Conservation (phyloP, 805 yeast genomes). For the Kluyveromyces aestuarii region DNA sequence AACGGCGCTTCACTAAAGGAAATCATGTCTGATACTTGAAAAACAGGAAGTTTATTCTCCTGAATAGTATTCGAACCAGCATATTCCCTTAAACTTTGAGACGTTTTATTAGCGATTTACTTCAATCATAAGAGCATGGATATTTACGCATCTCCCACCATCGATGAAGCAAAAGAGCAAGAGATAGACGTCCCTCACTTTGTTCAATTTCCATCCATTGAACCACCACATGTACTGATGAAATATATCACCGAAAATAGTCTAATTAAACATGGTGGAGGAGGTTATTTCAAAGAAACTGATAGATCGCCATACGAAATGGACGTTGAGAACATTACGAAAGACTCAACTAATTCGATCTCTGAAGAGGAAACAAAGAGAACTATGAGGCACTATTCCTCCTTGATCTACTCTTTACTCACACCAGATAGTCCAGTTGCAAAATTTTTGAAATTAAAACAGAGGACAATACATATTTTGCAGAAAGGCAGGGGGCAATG, state of each 20-base stretch:
- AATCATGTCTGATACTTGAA: too few relatives aligned
- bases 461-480: slow-evolving; percentile 46
- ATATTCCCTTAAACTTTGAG: too few relatives aligned
- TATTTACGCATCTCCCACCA: slow-evolving; percentile 6
- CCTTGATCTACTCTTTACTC: slow-evolving; percentile 44
- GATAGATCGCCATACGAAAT: slow-evolving; percentile 40
- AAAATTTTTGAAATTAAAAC: slow-evolving; percentile 39
- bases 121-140: neutral
- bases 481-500: slow-evolving; percentile 50
- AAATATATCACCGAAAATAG: slow-evolving; percentile 30
- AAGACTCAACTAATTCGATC: slow-evolving; percentile 3
- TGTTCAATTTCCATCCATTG: slow-evolving; percentile 12
- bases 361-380: neutral
- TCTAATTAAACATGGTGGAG: slow-evolving; percentile 41
- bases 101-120: neutral
- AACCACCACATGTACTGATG: slow-evolving; percentile 18
- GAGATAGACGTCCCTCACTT: slow-evolving; percentile 11
- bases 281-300: slow-evolving; percentile 50
- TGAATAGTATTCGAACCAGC: neutral
- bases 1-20: too few relatives aligned
- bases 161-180: slow-evolving; percentile 10
- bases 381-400: slow-evolving; percentile 34
- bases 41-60: neutral
- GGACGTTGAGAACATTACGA: slow-evolving; percentile 17
- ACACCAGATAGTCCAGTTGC: slow-evolving; percentile 45